Conservation (phyloP, 2,329 filamentous ascomycete genomes). For the Penicillium sp. region DNA sequence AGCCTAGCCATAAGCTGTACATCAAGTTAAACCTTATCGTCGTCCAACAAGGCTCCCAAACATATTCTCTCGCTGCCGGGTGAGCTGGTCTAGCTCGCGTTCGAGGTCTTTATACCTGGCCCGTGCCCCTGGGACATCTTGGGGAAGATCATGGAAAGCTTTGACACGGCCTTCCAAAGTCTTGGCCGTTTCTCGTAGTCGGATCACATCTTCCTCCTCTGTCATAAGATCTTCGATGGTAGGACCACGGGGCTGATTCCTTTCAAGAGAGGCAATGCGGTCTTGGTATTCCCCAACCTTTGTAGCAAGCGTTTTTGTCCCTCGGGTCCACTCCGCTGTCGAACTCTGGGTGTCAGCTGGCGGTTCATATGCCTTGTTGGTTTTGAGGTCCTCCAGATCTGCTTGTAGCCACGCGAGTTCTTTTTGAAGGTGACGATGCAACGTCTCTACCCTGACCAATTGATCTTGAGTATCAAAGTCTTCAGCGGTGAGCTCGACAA, state of each 20-base stretch:
- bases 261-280: constrained; percentile 51
- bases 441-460: constrained; percentile 57
- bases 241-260: constrained; percentile 33
- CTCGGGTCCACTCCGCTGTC: constrained; percentile 75
- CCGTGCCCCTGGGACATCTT: constrained; percentile 70
- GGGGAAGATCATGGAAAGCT: constrained; percentile 73
- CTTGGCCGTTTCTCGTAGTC: constrained; percentile 64
- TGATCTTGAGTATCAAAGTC: constrained; percentile 60
- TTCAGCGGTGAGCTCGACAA: constrained; percentile 62
- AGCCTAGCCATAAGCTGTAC: no score
- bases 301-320: constrained; percentile 67
- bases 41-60: constrained; percentile 73
- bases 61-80: constrained; percentile 68
- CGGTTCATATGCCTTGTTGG: constrained; percentile 54
- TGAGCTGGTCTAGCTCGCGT: constrained; percentile 65
- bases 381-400: constrained; percentile 37
- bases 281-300: constrained; percentile 71
- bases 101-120: constrained; percentile 71
- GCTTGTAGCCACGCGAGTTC: constrained; percentile 49
- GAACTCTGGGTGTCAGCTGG: constrained; percentile 65
- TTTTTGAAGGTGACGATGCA: constrained; percentile 60
- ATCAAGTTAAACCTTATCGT: not conserved
- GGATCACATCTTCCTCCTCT: constrained; percentile 63
- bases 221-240: constrained; percentile 57
- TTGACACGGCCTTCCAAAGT: constrained; percentile 69